These are phyloP conservation scores for Darksidea phi DNA, from an alignment of 495 filamentous ascomycete species.

Conservation along the genomic window DNA sequence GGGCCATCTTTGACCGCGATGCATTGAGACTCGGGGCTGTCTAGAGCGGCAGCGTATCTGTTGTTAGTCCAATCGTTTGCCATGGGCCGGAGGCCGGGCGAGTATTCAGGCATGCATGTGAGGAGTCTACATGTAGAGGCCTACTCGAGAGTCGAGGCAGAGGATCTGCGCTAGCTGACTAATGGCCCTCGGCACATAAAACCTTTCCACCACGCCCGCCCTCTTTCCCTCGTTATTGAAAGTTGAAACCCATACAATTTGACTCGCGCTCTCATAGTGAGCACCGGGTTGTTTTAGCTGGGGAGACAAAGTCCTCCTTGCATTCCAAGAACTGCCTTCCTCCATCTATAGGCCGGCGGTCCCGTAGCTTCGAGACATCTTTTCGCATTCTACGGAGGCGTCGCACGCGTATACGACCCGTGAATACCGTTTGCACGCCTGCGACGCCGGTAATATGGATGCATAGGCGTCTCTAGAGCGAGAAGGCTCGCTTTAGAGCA, in stretches of 20 bases:
- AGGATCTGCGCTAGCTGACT: too few relatives aligned
- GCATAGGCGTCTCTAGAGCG: constrained; percentile 34
- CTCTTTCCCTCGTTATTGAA: constrained; percentile 45
- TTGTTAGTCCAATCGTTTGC: too few relatives aligned
- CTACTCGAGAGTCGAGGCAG: too few relatives aligned
- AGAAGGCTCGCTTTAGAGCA: constrained; percentile 25
- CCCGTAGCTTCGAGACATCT: constrained; percentile 48
- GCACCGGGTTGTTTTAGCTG: constrained; percentile 66
- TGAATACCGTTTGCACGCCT: too few relatives aligned
- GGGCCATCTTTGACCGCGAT: too few relatives aligned
- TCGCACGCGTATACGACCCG: too few relatives aligned
- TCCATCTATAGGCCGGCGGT: constrained; percentile 30
- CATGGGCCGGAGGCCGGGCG: too few relatives aligned
- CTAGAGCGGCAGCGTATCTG: too few relatives aligned
- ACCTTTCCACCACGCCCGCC: not conserved
- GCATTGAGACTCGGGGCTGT: too few relatives aligned
- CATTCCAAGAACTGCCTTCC: constrained; percentile 60
- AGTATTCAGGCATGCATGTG: too few relatives aligned
- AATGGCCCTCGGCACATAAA: not conserved
- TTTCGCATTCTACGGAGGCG: not conserved
- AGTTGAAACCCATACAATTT: constrained; percentile 71
- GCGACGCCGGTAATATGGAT: constrained; percentile 36
- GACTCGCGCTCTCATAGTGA: constrained; percentile 53
- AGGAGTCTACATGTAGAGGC: too few relatives aligned
- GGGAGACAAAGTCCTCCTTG: constrained; percentile 61